These are phyloP conservation scores for Ceratocystis destructans DNA, from an alignment of 2,329 filamentous ascomycete genomes.

Conservation along the genomic window DNA sequence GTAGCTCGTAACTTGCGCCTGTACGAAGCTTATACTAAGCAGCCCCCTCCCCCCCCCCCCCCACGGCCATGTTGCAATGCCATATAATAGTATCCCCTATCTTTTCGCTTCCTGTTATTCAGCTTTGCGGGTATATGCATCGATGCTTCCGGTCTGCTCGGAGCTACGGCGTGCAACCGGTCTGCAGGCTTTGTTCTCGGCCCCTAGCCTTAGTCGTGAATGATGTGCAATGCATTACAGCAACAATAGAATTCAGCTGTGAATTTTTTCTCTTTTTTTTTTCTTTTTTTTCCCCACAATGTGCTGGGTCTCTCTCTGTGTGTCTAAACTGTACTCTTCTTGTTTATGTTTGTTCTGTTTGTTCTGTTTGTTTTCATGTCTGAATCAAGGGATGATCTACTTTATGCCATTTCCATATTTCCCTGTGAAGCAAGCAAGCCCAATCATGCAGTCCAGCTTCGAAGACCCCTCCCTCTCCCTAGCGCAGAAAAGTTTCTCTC, in stretches of 20 bases:
- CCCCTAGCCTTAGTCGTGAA: background rate
- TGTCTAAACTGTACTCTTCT: background rate
- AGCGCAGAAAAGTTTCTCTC: background rate
- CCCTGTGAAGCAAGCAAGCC: too few species aligned
- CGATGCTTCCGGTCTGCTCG: background rate
- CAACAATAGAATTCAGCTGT: background rate
- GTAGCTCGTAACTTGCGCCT: background rate
- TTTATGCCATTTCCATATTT: background rate
- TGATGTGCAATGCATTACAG: background rate
- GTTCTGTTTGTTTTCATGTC: constrained; percentile 1
- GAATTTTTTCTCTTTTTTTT: background rate
- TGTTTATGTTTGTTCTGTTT: background rate
- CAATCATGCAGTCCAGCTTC: too few species aligned
- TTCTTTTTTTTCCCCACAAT: background rate
- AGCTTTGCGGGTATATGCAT: constrained; percentile 6
- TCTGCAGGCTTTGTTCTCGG: background rate
- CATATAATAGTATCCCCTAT: background rate
- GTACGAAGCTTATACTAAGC: background rate
- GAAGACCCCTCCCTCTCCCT: background rate
- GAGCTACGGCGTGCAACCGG: constrained; percentile 1
- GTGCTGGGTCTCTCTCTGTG: background rate
- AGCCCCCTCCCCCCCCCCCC: too few species aligned
- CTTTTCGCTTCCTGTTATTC: background rate
- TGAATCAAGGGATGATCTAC: constrained; percentile 2
- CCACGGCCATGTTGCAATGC: background rate